Evolutionary conservation across 2,329 filamentous ascomycete genomes (phyloP).

Genomic region (Colletotrichum brevisporum): DNA sequence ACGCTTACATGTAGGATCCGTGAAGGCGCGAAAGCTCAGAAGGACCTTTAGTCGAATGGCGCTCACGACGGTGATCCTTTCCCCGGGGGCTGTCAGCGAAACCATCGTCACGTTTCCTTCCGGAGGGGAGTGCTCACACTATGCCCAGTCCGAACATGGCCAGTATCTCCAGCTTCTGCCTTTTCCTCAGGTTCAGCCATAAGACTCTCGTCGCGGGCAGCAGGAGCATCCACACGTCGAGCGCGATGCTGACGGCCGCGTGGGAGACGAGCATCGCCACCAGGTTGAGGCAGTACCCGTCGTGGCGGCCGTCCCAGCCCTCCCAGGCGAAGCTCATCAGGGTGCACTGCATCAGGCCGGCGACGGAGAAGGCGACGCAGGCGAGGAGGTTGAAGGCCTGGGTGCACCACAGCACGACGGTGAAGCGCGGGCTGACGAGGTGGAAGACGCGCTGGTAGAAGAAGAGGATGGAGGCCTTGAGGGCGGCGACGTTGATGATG

Average conservation of each 20-base stretch:
- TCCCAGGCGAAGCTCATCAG: constrained; percentile 62
- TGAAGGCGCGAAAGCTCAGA: constrained; percentile 58
- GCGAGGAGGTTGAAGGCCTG: constrained; percentile 23
- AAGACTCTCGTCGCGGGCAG: constrained; percentile 56
- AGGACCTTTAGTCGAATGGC: constrained; percentile 56
- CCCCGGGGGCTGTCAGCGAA: background rate
- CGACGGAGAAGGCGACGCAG: constrained; percentile 49
- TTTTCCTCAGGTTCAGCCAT: constrained; percentile 49
- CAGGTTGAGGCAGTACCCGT: constrained; percentile 53
- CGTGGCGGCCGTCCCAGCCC: constrained; percentile 45
- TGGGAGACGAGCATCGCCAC: constrained; percentile 55
- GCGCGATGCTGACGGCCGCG: constrained; percentile 58
- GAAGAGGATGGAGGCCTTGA: constrained; percentile 53
- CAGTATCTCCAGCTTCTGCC: constrained; percentile 54
- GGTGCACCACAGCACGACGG: constrained; percentile 43
- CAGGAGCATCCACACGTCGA: constrained; percentile 58
- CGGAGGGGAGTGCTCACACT: constrained; percentile 7
- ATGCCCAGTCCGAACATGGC: constrained; percentile 54
- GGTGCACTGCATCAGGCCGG: constrained; percentile 56
- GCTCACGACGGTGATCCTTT: constrained; percentile 53
- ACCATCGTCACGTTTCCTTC: background rate
- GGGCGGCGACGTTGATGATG: constrained; percentile 53
- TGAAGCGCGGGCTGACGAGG: constrained; percentile 45
- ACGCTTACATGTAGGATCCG: constrained; percentile 51
- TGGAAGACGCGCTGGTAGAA: constrained; percentile 56